Percentiles rank a stretch among this genome's conserved stretches.
Conservation (phyloP, 352 stramenopile genomes). For the Phytophthora multivora region DNA sequence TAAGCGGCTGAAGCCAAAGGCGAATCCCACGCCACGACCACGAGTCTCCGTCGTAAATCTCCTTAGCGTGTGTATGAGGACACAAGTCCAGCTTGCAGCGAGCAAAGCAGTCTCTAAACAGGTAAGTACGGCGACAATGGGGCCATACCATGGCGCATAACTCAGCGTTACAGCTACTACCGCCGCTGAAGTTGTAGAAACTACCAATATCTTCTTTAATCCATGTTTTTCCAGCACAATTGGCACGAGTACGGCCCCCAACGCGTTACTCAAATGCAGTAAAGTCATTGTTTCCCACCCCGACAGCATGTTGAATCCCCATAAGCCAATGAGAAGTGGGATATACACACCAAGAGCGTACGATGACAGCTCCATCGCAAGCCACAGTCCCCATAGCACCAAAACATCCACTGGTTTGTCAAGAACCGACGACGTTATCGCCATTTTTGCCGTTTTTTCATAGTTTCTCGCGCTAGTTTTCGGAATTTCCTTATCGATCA, state of each 20-base stretch:
- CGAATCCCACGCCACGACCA: slow-evolving; percentile 20
- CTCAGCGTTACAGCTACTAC: slow-evolving; percentile 6
- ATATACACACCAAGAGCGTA: slow-evolving; percentile 37
- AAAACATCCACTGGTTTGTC: neutral
- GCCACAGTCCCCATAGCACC: slow-evolving; percentile 35
- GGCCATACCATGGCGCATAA: slow-evolving; percentile 13
- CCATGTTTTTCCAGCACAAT: slow-evolving; percentile 14
- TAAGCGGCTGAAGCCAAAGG: slow-evolving; percentile 24
- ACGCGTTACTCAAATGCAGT: slow-evolving; percentile 14
- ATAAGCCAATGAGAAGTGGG: slow-evolving; percentile 31
- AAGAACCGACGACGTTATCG: neutral
- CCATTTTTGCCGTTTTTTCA: neutral
- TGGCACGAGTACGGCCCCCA: slow-evolving; percentile 17
- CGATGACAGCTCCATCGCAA: slow-evolving; percentile 23
- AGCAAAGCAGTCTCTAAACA: slow-evolving; percentile 15
- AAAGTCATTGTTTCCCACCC: slow-evolving; percentile 17
- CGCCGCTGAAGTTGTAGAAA: neutral
- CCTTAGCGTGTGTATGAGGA: slow-evolving; percentile 20
- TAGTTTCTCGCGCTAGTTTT: slow-evolving; percentile 17
- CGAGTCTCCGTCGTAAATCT: slow-evolving; percentile 12
- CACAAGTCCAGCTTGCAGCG: slow-evolving; percentile 24
- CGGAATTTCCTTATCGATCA: slow-evolving; percentile 24
- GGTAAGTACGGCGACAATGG: slow-evolving; percentile 8
- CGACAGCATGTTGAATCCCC: slow-evolving; percentile 32
- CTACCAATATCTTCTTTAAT: slow-evolving; percentile 12